A percentile compares a stretch with the other conserved stretches of the same genome.
Conservation (phyloP, 768 basidiomycete genomes). For the Cystobasidiopsis lactophilus region DNA sequence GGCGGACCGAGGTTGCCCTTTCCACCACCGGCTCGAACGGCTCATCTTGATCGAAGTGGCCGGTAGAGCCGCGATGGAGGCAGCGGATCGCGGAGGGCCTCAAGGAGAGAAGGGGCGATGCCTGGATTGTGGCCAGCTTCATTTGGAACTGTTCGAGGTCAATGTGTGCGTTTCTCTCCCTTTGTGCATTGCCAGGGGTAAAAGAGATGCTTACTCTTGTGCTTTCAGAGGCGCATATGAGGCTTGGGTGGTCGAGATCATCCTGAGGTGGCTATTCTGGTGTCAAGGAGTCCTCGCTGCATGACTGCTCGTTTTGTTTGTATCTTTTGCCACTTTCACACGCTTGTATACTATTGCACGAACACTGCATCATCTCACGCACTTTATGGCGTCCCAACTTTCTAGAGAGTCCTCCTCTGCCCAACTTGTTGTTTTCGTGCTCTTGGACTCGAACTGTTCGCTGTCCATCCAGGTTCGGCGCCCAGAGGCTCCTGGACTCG, state of each 20-base stretch:
- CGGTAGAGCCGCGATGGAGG: conserved; percentile 3
- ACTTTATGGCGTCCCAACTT: too few relatives aligned
- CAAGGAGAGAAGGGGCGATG: not conserved
- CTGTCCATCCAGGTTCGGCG: too few relatives aligned
- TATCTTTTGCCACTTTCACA: too few relatives aligned
- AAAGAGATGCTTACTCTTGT: not conserved
- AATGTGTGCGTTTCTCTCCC: not conserved
- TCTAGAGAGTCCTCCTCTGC: too few relatives aligned
- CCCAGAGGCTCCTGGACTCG: too few relatives aligned
- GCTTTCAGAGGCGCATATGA: conserved; percentile 4
- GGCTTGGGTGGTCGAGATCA: not conserved
- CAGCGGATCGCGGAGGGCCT: not conserved
- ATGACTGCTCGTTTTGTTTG: not conserved
- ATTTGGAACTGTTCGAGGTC: conserved; percentile 11
- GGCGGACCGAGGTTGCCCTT: not conserved
- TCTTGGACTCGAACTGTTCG: too few relatives aligned
- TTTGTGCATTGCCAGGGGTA: not conserved
- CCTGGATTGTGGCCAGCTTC: conserved; percentile 8
- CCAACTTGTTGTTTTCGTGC: too few relatives aligned
- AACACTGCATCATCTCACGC: too few relatives aligned
- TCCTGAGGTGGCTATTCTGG: conserved; percentile 5
- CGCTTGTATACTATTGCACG: too few relatives aligned
- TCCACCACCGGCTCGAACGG: conserved; percentile 7
- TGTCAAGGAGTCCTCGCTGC: not conserved
- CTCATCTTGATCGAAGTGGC: conserved; percentile 9